Percentiles rank a stretch among this genome's conserved stretches.
Conservation (phyloP, 305 asterid genomes). For the Fraxinus dipetala region DNA sequence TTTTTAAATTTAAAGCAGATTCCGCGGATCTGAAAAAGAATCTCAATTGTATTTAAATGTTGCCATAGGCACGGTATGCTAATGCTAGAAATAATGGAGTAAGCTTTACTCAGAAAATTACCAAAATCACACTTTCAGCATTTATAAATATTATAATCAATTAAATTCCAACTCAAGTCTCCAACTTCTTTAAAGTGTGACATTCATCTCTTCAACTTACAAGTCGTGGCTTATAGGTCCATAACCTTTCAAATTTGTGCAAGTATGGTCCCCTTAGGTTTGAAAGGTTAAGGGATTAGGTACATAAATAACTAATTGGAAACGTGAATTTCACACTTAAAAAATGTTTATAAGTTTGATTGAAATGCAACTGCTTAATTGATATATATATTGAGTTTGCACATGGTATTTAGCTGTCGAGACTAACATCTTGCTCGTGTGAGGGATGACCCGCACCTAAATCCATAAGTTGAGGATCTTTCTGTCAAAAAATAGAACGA, state of each 20-base stretch:
- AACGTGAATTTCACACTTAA: too few species aligned
- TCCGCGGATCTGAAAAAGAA: slow-evolving; percentile 37
- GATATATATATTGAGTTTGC: not conserved
- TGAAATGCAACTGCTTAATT: too few species aligned
- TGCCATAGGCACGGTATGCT: slow-evolving; percentile 32
- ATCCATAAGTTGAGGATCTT: not conserved
- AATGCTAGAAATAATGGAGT: slow-evolving; percentile 13
- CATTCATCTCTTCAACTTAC: not conserved
- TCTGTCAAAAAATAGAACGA: not conserved
- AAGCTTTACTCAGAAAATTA: not conserved
- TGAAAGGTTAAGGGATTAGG: not conserved
- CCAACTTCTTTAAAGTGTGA: not conserved
- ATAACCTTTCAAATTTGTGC: not conserved
- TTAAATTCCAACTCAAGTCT: not conserved
- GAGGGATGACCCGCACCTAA: not conserved
- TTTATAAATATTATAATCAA: too few species aligned
- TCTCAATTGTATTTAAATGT: slow-evolving; percentile 35
- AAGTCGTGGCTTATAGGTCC: too few species aligned
- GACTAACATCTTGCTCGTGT: not conserved
- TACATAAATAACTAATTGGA: too few species aligned
- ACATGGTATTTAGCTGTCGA: not conserved
- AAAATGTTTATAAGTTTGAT: too few species aligned
- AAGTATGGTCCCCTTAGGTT: not conserved
- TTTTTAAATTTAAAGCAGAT: slow-evolving; percentile 11
- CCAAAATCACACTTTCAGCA: slow-evolving; percentile 17